phyloP scores from a whole-genome alignment of 2,329 filamentous ascomycete species.

The Ophiocordyceps camponoti-rufipedis region DNA sequence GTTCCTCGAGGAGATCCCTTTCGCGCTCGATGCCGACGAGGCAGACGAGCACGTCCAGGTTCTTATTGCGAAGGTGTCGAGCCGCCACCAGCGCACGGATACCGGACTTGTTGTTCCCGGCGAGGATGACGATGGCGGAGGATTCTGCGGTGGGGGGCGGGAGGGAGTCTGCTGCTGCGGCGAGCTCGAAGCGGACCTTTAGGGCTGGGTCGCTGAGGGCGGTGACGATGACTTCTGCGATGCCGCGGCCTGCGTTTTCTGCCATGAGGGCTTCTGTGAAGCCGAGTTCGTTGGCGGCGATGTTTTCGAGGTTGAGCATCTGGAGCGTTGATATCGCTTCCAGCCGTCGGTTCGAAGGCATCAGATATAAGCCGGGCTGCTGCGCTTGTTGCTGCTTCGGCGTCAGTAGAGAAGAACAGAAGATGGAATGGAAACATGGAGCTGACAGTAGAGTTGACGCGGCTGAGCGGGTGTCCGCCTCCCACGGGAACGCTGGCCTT shows the following conservation, averaged over 20 bases:
- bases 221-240: constrained; percentile 64
- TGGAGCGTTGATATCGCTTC: constrained; percentile 56
- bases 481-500: constrained; percentile 27
- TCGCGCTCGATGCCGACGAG: constrained; percentile 74
- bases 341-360: constrained; percentile 36
- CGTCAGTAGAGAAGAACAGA: not conserved
- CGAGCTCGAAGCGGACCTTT: constrained; percentile 30
- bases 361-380: constrained; percentile 31
- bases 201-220: constrained; percentile 46
- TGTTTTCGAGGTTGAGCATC: constrained; percentile 84
- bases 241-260: constrained; percentile 76
- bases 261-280: constrained; percentile 79
- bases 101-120: constrained; percentile 86
- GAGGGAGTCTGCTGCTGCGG: constrained; percentile 11
- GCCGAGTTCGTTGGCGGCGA: constrained; percentile 72
- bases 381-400: constrained; percentile 14
- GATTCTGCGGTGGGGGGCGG: constrained; percentile 4
- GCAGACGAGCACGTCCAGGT: constrained; percentile 63
- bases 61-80: constrained; percentile 71
- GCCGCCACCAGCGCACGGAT: constrained; percentile 71
- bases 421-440: not conserved
- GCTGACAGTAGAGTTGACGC: constrained; percentile 29
- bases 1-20: constrained; percentile 59
- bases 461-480: constrained; percentile 22
- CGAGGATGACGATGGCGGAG: constrained; percentile 52